Percentiles rank a stretch among this genome's conserved stretches.
phyloP scores from a whole-genome alignment of 2,329 filamentous ascomycete species.

The Colletotrichum horii region DNA sequence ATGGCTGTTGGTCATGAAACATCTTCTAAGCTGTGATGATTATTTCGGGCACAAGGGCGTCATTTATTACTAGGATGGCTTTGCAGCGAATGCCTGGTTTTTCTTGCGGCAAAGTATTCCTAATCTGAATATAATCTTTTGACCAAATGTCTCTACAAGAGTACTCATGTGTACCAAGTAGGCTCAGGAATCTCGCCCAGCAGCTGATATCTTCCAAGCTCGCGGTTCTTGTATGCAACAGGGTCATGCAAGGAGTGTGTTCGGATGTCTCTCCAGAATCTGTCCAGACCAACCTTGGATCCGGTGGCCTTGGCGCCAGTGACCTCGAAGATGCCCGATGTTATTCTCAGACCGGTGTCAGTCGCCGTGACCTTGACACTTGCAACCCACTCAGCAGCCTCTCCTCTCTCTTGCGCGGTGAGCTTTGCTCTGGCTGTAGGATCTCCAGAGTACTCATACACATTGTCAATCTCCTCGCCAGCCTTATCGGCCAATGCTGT shows the following conservation, averaged over 20 bases:
- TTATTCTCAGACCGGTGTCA: constrained; percentile 62
- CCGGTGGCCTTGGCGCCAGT: constrained; percentile 64
- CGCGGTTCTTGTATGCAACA: constrained; percentile 70
- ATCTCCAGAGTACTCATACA: constrained; percentile 48
- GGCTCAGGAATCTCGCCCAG: constrained; percentile 61
- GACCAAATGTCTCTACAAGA: neutral
- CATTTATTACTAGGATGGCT: neutral
- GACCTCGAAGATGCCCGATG: constrained; percentile 67
- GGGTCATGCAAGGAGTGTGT: constrained; percentile 72
- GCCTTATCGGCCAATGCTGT: constrained; percentile 63
- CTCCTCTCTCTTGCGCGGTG: constrained; percentile 58
- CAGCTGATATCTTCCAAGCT: constrained; percentile 63
- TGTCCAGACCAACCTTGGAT: constrained; percentile 63
- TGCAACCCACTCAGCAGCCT: constrained; percentile 67
- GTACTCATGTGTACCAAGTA: constrained; percentile 63
- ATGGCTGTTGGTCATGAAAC: neutral
- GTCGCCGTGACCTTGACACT: constrained; percentile 68
- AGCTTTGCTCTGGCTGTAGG: constrained; percentile 45
- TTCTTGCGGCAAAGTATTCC: neutral
- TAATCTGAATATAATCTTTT: neutral
- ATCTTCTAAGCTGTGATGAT: neutral
- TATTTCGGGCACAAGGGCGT: neutral
- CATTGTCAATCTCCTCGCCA: constrained; percentile 48
- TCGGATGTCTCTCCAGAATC: constrained; percentile 71
- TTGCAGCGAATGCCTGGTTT: neutral